Conservation (phyloP, 495 filamentous ascomycete genomes). For the Daldinia childiae region DNA sequence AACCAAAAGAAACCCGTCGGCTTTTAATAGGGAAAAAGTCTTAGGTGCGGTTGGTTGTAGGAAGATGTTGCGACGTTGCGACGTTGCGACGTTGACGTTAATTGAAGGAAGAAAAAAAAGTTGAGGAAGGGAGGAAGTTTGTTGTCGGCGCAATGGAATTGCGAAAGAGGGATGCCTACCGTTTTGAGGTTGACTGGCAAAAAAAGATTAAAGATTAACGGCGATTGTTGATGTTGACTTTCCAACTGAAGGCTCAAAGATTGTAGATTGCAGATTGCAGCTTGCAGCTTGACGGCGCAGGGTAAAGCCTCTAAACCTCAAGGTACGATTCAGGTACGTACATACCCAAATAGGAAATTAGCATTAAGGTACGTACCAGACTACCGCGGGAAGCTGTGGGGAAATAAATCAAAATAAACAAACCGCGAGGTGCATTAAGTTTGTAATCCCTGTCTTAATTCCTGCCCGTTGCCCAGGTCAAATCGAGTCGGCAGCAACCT, state of each 20-base stretch:
- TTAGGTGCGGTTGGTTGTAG: background rate
- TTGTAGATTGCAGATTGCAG: background rate
- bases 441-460: slow-evolving; percentile 29
- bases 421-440: slow-evolving; percentile 23
- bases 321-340: background rate
- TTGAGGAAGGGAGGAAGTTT: slow-evolving; percentile 1
- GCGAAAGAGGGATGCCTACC: slow-evolving; percentile 3
- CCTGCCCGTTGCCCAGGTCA: slow-evolving; percentile 30
- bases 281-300: background rate
- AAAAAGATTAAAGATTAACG: background rate
- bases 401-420: slow-evolving; percentile 43
- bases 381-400: slow-evolving; percentile 25
- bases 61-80: background rate
- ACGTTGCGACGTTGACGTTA: background rate
- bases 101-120: background rate
- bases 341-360: slow-evolving; percentile 22
- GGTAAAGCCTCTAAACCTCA: background rate
- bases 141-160: background rate
- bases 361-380: slow-evolving; percentile 21
- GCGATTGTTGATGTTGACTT: slow-evolving; percentile 41
- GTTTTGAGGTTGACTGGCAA: slow-evolving; percentile 8
- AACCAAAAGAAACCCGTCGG: background rate
- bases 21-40: background rate
- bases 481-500: slow-evolving; percentile 25
- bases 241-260: background rate